Evolutionary conservation across 140 eudicot species (phyloP), one percentile per base, ranked within the genome.

Genomic region (Cichorium intybus): DNA sequence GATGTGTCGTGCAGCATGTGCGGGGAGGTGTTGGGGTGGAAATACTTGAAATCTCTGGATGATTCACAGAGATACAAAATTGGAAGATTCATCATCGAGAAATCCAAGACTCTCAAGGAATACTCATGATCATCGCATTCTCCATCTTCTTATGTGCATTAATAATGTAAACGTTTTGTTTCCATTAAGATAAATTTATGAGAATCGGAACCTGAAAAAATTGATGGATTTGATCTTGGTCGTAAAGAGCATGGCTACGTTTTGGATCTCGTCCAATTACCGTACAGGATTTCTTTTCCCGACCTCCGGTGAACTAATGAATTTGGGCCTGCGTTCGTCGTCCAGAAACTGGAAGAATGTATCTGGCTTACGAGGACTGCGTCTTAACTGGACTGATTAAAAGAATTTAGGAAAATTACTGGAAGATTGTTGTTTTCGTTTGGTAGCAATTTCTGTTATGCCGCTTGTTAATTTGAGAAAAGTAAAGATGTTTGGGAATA

Each of bases 161-260:
- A n/a, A 26, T 53, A 26, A 24, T 39, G 24, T 34, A 12, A 62
- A 53, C 35, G 49, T 9, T 15, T 64, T 64, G 58, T 21, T 47
- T 17, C 29, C 46, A 7, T 31, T 7, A 14, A 0, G 21, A 31
- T 31, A 10, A n/a, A 60, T 34, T 5, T 0, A 29, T 7, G 16
- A 18, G n/a, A 46, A 62, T 46, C 65, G 28, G 26, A 80, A 71
- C 97, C 97, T 80, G 88, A 86, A 89, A 46, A 86, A 89, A 77
- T 89, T 92, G 6, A 89, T 84, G 57, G 97, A 89, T 86, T 89
- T 89, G 87, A 89, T 77, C 75, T 75, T 81, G 41, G 50, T 34
- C 7, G 83, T 23, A 29, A 87, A 76, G 53, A 77, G 71, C 97
- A 89, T 89, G 80, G 79, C 73, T 26, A 64, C 35, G 66, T 67